A percentile compares a stretch with the other conserved stretches of the same genome.
Evolutionary conservation across 2,329 filamentous ascomycete genomes (phyloP).

Genomic region (Ascocoryne sarcoides): DNA sequence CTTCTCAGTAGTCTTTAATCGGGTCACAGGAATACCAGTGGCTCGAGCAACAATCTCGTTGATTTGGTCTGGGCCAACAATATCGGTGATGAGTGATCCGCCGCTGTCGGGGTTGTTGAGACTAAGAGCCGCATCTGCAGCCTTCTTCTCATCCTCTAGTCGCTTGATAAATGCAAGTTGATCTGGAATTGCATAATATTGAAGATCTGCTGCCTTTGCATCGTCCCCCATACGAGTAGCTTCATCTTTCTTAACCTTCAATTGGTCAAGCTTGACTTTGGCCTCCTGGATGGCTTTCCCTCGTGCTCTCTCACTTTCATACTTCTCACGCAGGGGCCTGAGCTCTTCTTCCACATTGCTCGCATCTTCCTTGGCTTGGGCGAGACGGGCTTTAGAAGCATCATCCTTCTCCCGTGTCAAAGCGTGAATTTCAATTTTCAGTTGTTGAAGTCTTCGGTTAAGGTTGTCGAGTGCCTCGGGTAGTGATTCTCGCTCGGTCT

Average conservation of each 20-base stretch:
- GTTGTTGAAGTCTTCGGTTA: slow-evolving; percentile 79
- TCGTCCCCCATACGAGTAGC: slow-evolving; percentile 83
- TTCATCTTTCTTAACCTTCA: slow-evolving; percentile 87
- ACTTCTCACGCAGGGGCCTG: slow-evolving; percentile 85
- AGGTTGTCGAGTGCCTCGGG: slow-evolving; percentile 93
- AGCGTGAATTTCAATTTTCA: slow-evolving; percentile 96
- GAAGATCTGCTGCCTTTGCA: slow-evolving; percentile 80
- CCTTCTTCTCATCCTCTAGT: slow-evolving; percentile 72
- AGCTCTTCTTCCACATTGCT: slow-evolving; percentile 93
- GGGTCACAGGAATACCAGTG: slow-evolving; percentile 96
- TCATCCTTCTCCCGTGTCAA: slow-evolving; percentile 91
- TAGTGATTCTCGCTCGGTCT: slow-evolving; percentile 90
- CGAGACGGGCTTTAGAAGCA: slow-evolving; percentile 74
- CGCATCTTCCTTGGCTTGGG: slow-evolving; percentile 78
- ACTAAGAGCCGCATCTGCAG: slow-evolving; percentile 64
- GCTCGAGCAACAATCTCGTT: slow-evolving; percentile 96
- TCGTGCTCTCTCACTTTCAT: slow-evolving; percentile 84
- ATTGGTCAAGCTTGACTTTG: slow-evolving; percentile 86
- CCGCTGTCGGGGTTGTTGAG: slow-evolving; percentile 46
- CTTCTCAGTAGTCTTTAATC: slow-evolving; percentile 90
- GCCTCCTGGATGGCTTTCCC: slow-evolving; percentile 88
- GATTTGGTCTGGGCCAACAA: slow-evolving; percentile 95
- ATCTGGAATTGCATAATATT: slow-evolving; percentile 96
- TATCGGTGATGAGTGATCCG: slow-evolving; percentile 76
- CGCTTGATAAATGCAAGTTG: slow-evolving; percentile 71